phyloP scores from a whole-genome alignment of 139 green algal genomes.

The Penium margaritaceum region DNA sequence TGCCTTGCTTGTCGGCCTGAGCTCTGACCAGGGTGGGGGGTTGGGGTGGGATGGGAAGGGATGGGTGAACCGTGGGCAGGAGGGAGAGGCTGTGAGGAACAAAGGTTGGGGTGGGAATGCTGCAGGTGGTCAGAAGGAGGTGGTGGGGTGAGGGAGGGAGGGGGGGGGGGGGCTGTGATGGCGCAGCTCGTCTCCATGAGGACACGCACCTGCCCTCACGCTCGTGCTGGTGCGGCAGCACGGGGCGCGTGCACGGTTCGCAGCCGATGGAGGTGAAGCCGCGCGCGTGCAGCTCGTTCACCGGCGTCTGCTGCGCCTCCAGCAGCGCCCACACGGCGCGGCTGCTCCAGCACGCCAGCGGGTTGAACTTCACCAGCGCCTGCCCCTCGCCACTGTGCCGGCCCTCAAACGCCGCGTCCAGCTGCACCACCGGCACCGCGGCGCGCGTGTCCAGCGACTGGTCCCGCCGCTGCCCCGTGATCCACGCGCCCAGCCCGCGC shows the following conservation, averaged over 20 bases:
- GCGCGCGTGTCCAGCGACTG: constrained; percentile 86
- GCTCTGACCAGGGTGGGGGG: too few relatives aligned
- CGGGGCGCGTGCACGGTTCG: constrained; percentile 86
- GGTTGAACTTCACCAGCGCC: constrained; percentile 96
- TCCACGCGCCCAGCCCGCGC: constrained; percentile 81
- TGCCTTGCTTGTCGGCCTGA: too few relatives aligned
- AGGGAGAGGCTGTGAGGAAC: too few relatives aligned
- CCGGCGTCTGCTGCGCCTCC: constrained; percentile 84
- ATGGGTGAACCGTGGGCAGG: too few relatives aligned
- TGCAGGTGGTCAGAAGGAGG: too few relatives aligned
- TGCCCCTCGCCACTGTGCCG: constrained; percentile 64
- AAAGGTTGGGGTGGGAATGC: too few relatives aligned
- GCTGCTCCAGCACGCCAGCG: constrained; percentile 78
- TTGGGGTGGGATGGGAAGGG: too few relatives aligned
- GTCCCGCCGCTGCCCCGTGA: constrained; percentile 97
- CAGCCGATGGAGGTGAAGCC: constrained; percentile 95
- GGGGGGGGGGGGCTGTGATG: too few relatives aligned
- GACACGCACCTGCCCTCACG: constrained; percentile 74
- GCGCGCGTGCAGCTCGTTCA: constrained; percentile 79
- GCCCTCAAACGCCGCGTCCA: constrained; percentile 90
- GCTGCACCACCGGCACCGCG: constrained; percentile 73
- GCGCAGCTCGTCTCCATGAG: too few relatives aligned
- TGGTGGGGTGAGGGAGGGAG: too few relatives aligned
- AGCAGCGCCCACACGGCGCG: constrained; percentile 94
- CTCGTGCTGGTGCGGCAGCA: constrained; percentile 93